Evolutionary conservation across 495 filamentous ascomycete genomes (phyloP).

Genomic region (Hypoxylon intermedium): DNA sequence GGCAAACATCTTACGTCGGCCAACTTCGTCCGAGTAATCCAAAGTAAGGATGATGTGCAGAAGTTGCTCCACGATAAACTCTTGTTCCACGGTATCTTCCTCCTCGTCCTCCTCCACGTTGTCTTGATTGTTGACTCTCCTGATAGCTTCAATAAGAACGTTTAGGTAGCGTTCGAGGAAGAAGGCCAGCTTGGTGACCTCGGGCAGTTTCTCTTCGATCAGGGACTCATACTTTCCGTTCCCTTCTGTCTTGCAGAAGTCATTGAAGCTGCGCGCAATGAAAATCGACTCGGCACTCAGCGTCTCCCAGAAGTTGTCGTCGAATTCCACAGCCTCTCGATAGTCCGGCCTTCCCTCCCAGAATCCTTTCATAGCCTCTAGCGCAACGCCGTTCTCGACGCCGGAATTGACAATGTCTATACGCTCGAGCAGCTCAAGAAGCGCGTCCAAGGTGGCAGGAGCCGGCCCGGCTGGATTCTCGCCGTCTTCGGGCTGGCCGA

Average conservation of each 20-base stretch:
- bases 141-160: constrained; percentile 72
- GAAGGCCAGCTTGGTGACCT: constrained; percentile 87
- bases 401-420: constrained; percentile 93
- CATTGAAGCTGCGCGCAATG: constrained; percentile 88
- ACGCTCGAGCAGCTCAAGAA: constrained; percentile 90
- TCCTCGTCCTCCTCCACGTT: constrained; percentile 68
- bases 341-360: constrained; percentile 96
- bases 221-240: constrained; percentile 73
- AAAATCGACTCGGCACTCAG: constrained; percentile 87
- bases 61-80: constrained; percentile 94
- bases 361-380: constrained; percentile 93
- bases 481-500: constrained; percentile 54
- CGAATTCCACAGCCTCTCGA: constrained; percentile 77
- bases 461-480: constrained; percentile 59
- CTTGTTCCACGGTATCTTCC: constrained; percentile 81
- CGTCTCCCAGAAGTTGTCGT: constrained; percentile 86
- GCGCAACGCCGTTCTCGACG: constrained; percentile 84
- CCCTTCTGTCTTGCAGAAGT: constrained; percentile 78
- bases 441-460: constrained; percentile 71
- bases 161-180: constrained; percentile 81
- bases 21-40: constrained; percentile 95
- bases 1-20: constrained; percentile 91
- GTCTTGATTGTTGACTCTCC: constrained; percentile 61
- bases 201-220: constrained; percentile 91
- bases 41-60: constrained; percentile 89